Conservation (phyloP, 495 filamentous ascomycete species). For the Podospora pseudocomata region DNA sequence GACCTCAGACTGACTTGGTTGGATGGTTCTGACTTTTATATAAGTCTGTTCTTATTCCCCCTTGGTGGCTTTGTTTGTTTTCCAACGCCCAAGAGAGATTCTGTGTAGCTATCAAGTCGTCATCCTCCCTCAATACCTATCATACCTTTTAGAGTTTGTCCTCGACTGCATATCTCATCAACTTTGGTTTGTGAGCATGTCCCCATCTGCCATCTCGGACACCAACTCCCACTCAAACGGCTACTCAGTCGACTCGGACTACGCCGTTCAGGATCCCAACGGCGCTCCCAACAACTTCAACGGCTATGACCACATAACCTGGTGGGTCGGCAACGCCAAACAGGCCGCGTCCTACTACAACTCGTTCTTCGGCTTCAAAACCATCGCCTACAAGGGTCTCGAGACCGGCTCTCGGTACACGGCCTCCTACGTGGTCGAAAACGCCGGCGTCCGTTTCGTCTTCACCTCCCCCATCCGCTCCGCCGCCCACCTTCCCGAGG, state of each 20-base stretch:
- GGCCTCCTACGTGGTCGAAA: constrained; percentile 77
- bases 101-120: background rate
- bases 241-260: constrained; percentile 41
- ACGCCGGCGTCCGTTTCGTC: constrained; percentile 75
- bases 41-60: constrained; percentile 12
- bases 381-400: constrained; percentile 77
- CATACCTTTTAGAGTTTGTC: background rate
- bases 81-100: background rate
- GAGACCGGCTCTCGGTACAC: constrained; percentile 76
- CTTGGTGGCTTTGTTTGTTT: background rate
- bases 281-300: constrained; percentile 54
- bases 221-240: constrained; percentile 41
- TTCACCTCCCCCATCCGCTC: constrained; percentile 77
- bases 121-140: background rate
- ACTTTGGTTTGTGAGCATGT: constrained; percentile 51
- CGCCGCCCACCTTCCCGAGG: constrained; percentile 45
- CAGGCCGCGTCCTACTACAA: constrained; percentile 85
- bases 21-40: constrained; percentile 7
- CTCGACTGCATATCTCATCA: background rate
- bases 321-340: constrained; percentile 96
- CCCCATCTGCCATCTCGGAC: constrained; percentile 65
- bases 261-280: constrained; percentile 39
- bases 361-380: constrained; percentile 76
- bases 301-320: constrained; percentile 85
- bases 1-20: constrained; percentile 8